Evolutionary conservation across 306 rosid genomes (phyloP).

Genomic region (Oemleria cerasiformis): DNA sequence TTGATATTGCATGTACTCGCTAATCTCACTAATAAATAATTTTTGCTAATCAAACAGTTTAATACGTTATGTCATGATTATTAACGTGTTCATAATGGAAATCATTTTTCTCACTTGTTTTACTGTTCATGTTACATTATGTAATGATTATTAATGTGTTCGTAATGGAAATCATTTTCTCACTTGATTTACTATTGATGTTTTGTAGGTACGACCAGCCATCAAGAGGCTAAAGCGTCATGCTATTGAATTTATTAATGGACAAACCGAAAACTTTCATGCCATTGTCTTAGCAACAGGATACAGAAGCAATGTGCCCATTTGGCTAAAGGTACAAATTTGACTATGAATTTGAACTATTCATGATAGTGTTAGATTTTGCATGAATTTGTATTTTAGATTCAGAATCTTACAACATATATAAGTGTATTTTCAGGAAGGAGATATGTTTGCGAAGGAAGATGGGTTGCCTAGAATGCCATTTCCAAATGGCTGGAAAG

Average conservation of each 20-base stretch:
- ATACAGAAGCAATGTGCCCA: constrained; percentile 95
- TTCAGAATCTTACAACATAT: neutral
- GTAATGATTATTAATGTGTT: neutral
- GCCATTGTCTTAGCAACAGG: constrained; percentile 93
- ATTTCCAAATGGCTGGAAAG: constrained; percentile 97
- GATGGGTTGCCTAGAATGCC: constrained; percentile 77
- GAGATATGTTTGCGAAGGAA: constrained; percentile 67
- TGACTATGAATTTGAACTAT: neutral
- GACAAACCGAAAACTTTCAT: constrained; percentile 62
- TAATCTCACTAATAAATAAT: neutral
- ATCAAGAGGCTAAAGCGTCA: constrained; percentile 73
- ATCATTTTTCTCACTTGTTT: neutral
- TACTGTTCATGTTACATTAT: neutral
- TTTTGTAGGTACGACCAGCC: constrained; percentile 64
- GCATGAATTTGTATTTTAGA: neutral
- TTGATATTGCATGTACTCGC: neutral
- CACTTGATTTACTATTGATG: neutral
- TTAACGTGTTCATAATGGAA: no score
- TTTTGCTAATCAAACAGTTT: neutral
- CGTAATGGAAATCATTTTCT: neutral
- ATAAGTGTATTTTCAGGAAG: constrained; percentile 45
- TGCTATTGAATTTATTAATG: constrained; percentile 69
- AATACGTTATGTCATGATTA: neutral
- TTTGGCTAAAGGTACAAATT: constrained; percentile 79
- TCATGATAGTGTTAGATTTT: neutral